Evolutionary conservation across 106 monocot genomes (phyloP), one percentile per base, ranked within the genome.

Genomic region (Agapanthus africanus): DNA sequence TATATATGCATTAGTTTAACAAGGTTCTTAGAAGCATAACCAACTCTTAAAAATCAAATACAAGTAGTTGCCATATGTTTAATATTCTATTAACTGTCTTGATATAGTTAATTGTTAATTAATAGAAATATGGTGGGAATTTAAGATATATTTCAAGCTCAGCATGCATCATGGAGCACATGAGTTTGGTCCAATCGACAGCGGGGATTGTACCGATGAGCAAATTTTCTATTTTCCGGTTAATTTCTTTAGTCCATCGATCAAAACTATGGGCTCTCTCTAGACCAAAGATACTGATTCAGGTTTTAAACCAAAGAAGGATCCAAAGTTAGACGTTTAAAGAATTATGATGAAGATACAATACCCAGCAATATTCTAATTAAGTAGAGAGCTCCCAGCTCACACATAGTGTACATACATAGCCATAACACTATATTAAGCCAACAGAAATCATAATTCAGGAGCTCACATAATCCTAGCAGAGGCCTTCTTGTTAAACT

Each of bases 121-220:
- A 22, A 63, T n/a, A n/a, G n/a, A n/a, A n/a, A n/a, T n/a, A n/a
- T n/a, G n/a, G n/a, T n/a, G n/a, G n/a, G n/a, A n/a, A n/a, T n/a
- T n/a, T n/a, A n/a, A n/a, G n/a, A n/a, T n/a, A n/a, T n/a, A n/a
- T n/a, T n/a, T n/a, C n/a, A n/a, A 40, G 59, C 10, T 16, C 40
- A 60, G 71, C 71, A 41, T 60, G 59, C 59, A 30, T 60, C 71
- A 18, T 40, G 42, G 39, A 59, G 71, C 57, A 71, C 71, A 71
- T 71, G 71, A 71, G 23, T 38, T 71, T 27, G 56, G 39, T 59
- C 40, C 54, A 71, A 38, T 59, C 0, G 27, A 59, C 27, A 59
- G 71, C 56, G 15, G 4, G 28, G 37, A 15, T 40, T 16, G 40
- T 71, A 71, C 59, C 14, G 6, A 3, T n/a, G n/a, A n/a, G n/a